phyloP scores from a whole-genome alignment of 495 filamentous ascomycete species.

The Neurospora sp. region DNA sequence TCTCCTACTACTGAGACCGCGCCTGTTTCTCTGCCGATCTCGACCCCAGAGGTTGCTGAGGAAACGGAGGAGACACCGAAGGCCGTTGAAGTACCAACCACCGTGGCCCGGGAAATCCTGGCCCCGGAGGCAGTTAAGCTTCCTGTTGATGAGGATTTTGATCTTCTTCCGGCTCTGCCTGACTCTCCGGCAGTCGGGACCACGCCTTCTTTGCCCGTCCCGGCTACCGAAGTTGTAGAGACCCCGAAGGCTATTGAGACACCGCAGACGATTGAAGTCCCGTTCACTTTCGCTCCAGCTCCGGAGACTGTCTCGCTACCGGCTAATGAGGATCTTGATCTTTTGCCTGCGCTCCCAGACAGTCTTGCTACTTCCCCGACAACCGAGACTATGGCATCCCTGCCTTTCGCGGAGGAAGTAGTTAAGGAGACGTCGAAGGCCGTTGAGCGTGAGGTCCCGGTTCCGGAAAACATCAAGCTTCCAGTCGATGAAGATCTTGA shows the following conservation, averaged over 20 bases:
- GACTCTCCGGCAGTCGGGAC: not conserved
- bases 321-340: not conserved
- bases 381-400: not conserved
- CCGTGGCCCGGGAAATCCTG: not conserved
- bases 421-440: not conserved
- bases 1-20: constrained; percentile 8
- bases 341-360: not conserved
- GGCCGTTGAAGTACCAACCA: not conserved
- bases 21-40: not conserved
- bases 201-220: not conserved
- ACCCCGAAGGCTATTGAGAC: not conserved
- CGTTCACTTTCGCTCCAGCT: not conserved
- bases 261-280: not conserved
- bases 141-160: not conserved
- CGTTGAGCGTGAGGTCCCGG: not conserved
- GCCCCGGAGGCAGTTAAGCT: not conserved
- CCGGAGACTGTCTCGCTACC: not conserved
- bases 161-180: constrained; percentile 4
- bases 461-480: not conserved
- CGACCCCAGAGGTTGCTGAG: not conserved
- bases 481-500: not conserved
- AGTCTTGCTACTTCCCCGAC: not conserved
- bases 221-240: not conserved
- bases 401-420: not conserved
- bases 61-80: not conserved